Base-by-base conservation (phyloP, 805 yeast genomes). In the Cyberlindnera samutprakarnensis region DNA sequence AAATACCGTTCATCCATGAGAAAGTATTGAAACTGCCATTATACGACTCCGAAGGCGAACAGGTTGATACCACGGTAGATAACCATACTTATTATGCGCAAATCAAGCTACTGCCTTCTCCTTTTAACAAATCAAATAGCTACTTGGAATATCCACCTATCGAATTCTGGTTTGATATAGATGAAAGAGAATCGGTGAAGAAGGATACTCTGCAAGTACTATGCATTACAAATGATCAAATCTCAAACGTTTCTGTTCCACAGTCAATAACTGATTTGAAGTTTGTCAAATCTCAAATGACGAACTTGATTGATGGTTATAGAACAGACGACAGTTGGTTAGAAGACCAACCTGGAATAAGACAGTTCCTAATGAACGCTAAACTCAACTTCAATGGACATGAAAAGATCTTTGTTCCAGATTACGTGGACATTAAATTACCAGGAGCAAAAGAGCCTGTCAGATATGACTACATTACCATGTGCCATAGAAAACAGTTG, bases 111-210 rank as follows among this genome's bases (percentile, higher is more conserved):
- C 44, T 62, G 7, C 76, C 77, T 1, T 56, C 66, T 6, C 64
- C 74, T 23, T 54, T 57, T 44, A 38, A 46, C 38, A 42, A 42
- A 6, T 43, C 46, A 7, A 42, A 35, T 4, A 34, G 47, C 15
- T 49, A 54, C 33, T 45, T 54, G 30, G 46, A 56, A 25, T 61
- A 59, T 28, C 78, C 81, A 3, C 75, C 78, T 1, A 51, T 75
- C 6, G 81, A 75, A 43, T 55, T 75, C 28, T 73, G 78, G 76
- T 53, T 67, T 22, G 70, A 64, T 29, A 49, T 70, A 29, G 57
- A 56, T 14, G 56, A 58, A 12, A 33, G 37, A n/a, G 56, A 56
- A 10, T 48, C 39, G 23, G 64, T 64, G 1, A 66, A 58, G 22
- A 18, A 38, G 14, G 43, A 38, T 7, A 38, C 62, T 21, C 42